Evolutionary conservation across 2,329 filamentous ascomycete genomes (phyloP).

Genomic region (Phialophora tarda): DNA sequence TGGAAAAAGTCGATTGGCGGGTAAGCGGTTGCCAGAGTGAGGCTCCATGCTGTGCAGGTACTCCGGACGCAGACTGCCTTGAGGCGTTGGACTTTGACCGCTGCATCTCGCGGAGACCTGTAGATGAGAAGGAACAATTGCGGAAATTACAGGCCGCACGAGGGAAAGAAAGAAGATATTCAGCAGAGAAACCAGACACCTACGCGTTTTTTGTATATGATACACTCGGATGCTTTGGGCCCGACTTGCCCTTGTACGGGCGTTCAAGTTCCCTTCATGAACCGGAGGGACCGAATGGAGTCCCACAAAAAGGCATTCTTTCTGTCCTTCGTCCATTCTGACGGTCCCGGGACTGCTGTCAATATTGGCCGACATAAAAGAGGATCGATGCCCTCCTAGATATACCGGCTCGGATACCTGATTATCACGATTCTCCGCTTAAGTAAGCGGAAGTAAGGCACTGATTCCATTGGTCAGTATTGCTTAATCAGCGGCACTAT

Average conservation of each 20-base stretch:
- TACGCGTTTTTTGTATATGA: neutral
- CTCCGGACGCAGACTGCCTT: neutral
- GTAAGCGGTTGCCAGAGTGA: slow-evolving; percentile 5
- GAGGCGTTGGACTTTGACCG: slow-evolving; percentile 4
- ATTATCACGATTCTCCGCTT: neutral
- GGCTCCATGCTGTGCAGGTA: neutral
- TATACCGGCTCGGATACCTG: neutral
- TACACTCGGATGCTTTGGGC: neutral
- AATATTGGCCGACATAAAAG: slow-evolving; percentile 1
- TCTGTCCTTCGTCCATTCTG: neutral
- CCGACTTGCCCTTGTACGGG: neutral
- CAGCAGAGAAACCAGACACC: neutral
- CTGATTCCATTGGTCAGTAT: neutral
- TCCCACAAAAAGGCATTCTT: neutral
- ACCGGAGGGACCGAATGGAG: neutral
- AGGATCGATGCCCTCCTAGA: neutral
- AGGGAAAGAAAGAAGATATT: neutral
- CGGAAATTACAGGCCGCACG: neutral
- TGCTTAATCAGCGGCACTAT: slow-evolving; percentile 12
- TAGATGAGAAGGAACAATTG: neutral
- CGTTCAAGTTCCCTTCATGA: neutral
- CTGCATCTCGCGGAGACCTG: neutral
- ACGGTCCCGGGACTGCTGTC: neutral
- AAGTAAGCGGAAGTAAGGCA: slow-evolving; percentile 1
- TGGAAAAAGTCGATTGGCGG: slow-evolving; percentile 3